Percentiles rank a stretch among this genome's conserved stretches.
Conservation (phyloP, 2,329 filamentous ascomycete species). For the Epichloe sylvatica region DNA sequence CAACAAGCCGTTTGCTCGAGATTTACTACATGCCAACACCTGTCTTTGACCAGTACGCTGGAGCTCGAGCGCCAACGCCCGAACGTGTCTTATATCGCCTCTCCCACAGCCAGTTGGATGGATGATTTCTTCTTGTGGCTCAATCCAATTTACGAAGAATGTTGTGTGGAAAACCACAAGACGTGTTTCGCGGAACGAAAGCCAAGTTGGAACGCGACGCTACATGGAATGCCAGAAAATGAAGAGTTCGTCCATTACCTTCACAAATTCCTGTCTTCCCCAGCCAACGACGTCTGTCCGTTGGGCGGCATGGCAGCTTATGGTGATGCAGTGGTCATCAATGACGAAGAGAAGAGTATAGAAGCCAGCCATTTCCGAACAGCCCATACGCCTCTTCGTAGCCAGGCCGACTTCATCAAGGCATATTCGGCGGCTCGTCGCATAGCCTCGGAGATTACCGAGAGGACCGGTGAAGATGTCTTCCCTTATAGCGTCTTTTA, state of each 20-base stretch:
- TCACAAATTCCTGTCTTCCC: slow-evolving; percentile 64
- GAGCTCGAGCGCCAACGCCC: slow-evolving; percentile 89
- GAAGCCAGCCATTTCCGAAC: slow-evolving; percentile 85
- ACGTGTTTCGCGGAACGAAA: slow-evolving; percentile 67
- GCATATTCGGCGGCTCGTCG: slow-evolving; percentile 82
- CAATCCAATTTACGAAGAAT: slow-evolving; percentile 63
- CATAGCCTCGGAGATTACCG: slow-evolving; percentile 63
- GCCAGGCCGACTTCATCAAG: slow-evolving; percentile 82
- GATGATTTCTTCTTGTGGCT: slow-evolving; percentile 95
- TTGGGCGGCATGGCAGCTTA: slow-evolving; percentile 83
- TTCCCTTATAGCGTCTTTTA: slow-evolving; percentile 98
- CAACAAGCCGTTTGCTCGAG: slow-evolving; percentile 83
- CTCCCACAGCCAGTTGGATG: slow-evolving; percentile 86
- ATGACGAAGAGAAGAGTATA: slow-evolving; percentile 51
- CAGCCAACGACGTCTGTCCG: slow-evolving; percentile 72
- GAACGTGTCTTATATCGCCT: slow-evolving; percentile 74
- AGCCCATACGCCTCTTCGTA: slow-evolving; percentile 71
- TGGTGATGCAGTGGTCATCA: slow-evolving; percentile 67
- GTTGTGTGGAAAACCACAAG: slow-evolving; percentile 55
- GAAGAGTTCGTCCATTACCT: slow-evolving; percentile 83
- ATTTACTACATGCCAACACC: slow-evolving; percentile 74
- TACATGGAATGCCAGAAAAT: slow-evolving; percentile 84
- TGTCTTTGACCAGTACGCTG: slow-evolving; percentile 76
- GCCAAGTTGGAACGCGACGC: slow-evolving; percentile 77
- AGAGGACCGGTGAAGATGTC: slow-evolving; percentile 61